A percentile compares a stretch with the other conserved stretches of the same genome.
These are phyloP conservation scores for Colletotrichum sansevieriae DNA, from an alignment of 2,329 filamentous ascomycete genomes.

Conservation along the genomic window DNA sequence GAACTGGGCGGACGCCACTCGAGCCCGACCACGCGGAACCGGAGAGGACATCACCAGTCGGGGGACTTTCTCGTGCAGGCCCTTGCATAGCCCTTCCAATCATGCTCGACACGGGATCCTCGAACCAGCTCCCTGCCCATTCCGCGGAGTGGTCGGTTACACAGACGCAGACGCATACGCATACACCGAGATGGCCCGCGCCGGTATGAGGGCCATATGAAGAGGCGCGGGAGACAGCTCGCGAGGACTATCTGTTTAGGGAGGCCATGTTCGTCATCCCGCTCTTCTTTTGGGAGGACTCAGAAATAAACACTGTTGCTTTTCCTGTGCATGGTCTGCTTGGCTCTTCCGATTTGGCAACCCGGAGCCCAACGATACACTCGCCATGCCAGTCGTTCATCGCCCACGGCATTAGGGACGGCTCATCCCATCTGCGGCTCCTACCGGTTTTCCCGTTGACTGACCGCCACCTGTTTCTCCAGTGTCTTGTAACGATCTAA, in stretches of 20 bases:
- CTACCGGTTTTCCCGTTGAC: background rate
- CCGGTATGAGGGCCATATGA: background rate
- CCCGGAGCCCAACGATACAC: background rate
- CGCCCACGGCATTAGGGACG: background rate
- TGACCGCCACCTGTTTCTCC: constrained; percentile 1
- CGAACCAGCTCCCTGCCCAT: constrained; percentile 30
- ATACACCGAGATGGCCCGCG: background rate
- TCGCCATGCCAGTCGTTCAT: background rate
- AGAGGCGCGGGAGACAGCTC: constrained; percentile 21
- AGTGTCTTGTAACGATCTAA: constrained; percentile 9
- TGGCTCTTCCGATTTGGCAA: constrained; percentile 2
- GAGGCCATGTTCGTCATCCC: background rate
- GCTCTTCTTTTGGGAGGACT: constrained; percentile 2
- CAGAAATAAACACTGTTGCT: background rate
- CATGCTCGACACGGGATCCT: constrained; percentile 1
- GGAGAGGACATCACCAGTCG: constrained; percentile 17
- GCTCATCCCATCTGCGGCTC: constrained; percentile 12
- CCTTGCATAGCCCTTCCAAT: constrained; percentile 33
- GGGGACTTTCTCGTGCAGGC: constrained; percentile 8
- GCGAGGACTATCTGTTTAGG: constrained; percentile 23
- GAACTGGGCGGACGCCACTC: constrained; percentile 25
- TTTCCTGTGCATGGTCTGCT: constrained; percentile 3
- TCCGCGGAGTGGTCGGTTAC: constrained; percentile 23
- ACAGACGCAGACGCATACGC: constrained; percentile 3
- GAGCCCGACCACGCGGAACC: constrained; percentile 38